These are phyloP conservation scores for Heliocybe sulcata DNA, from an alignment of 1,284 basidiomycete genomes.

Conservation along the genomic window DNA sequence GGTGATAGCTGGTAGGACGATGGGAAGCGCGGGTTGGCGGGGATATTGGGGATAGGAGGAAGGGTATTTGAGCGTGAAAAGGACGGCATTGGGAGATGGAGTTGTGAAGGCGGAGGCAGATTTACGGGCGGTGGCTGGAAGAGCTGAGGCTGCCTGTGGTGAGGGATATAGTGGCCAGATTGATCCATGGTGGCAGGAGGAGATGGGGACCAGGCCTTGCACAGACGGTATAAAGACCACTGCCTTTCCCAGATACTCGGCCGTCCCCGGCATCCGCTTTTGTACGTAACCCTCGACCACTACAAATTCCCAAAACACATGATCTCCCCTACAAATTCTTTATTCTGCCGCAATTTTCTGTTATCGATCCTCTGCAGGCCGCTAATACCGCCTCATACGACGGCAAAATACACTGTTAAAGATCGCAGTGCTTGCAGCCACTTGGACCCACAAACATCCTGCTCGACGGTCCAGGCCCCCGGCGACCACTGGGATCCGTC, in stretches of 20 bases:
- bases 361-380: too few relatives aligned
- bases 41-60: constrained; percentile 25
- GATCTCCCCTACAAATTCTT: background rate
- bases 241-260: background rate
- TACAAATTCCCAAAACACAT: background rate
- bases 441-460: too few relatives aligned
- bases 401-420: too few relatives aligned
- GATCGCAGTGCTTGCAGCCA: too few relatives aligned
- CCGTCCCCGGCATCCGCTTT: background rate
- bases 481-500: too few relatives aligned
- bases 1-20: constrained; percentile 24
- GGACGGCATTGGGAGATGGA: constrained; percentile 30
- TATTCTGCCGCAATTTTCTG: too few relatives aligned
- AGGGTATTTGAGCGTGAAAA: constrained; percentile 21
- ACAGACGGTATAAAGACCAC: background rate
- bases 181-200: background rate
- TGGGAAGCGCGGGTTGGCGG: constrained; percentile 13
- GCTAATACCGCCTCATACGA: too few relatives aligned
- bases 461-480: too few relatives aligned
- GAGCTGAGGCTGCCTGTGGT: background rate
- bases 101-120: constrained; percentile 36
- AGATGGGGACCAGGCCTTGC: background rate
- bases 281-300: background rate
- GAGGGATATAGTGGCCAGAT: constrained; percentile 1
- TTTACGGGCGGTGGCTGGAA: constrained; percentile 23